Evolutionary conservation across 495 filamentous ascomycete species (phyloP), one percentile per base, ranked within the genome.

Genomic region (Podospora pseudopauciseta): DNA sequence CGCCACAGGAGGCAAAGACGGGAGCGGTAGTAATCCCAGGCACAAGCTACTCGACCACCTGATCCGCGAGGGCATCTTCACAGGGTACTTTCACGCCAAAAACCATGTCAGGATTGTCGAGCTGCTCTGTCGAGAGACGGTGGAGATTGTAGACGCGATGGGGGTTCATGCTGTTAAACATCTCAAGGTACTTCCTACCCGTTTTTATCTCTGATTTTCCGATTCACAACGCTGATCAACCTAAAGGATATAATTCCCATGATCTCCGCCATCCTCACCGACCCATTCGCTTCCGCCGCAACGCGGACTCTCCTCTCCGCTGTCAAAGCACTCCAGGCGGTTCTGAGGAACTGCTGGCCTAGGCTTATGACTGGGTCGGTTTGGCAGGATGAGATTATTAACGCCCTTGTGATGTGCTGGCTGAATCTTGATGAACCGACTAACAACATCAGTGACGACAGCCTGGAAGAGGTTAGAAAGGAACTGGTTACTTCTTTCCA

Each of bases 291-390:
- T 2, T 83, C 83, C 0, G 83, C 85, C 3, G 77, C 86, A 61
- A 83, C 85, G 0, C 76, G 81, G 2, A 77, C 91, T 0, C 78
- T 96, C 0, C 58, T 80, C 2, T 78, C 84, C 0, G 86, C 89
- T 1, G 74, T 85, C 5, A 71, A 80, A 9, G 80, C 87, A 0
- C 65, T 92, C 30, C 83, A 89, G 61, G 77, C 78, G 0, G 80
- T 91, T 15, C 78, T 97, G n/a, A 68, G 85, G 26, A 89, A 83
- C 58, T 87, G 85, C n/a, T 94, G 95, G 87, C 88, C 91, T 13
- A 82, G 93, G 0, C 78, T 97, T 19, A 82, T 79, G 70, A 73
- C 75, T 56, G 39, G 39, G 9, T 67, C 74, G 19, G 73, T 70
- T n/a, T 89, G 90, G 81, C 81, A 86, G 28, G 87, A 85, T n/a